phyloP scores from a whole-genome alignment of 805 yeast genomes.

The Nakazawaea holstii region DNA sequence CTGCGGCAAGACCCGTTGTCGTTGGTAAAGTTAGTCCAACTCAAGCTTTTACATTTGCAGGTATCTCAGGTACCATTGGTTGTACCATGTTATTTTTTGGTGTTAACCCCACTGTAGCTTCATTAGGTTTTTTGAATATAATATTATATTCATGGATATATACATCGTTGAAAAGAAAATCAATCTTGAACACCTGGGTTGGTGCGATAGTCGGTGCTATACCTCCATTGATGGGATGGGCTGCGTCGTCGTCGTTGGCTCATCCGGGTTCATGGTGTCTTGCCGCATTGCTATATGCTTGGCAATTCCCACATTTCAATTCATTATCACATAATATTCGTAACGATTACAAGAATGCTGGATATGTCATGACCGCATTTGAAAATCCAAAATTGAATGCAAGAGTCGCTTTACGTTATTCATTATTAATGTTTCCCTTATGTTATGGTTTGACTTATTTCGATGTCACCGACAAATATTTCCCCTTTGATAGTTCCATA shows the following conservation, averaged over 20 bases:
- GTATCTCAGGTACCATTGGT: conserved; percentile 66
- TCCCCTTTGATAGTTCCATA: conserved; percentile 73
- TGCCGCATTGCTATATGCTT: conserved; percentile 84
- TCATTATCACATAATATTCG: conserved; percentile 84
- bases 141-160: conserved; percentile 84
- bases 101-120: conserved; percentile 81
- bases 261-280: conserved; percentile 96
- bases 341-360: conserved; percentile 85
- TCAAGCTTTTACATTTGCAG: conserved; percentile 82
- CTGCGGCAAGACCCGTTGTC: conserved; percentile 86
- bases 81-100: conserved; percentile 65
- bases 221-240: conserved; percentile 99
- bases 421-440: conserved; percentile 89
- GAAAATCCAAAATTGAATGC: conserved; percentile 90
- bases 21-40: conserved; percentile 68
- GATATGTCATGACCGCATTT: conserved; percentile 96
- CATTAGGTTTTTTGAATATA: conserved; percentile 76
- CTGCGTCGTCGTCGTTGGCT: conserved; percentile 70
- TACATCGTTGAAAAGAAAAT: conserved; percentile 81
- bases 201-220: conserved; percentile 99
- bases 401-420: conserved; percentile 85
- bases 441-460: conserved; percentile 78
- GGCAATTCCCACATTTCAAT: conserved; percentile 99
- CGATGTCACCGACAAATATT: conserved; percentile 78
- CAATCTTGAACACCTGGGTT: conserved; percentile 93